phyloP scores from a whole-genome alignment of 345 rosid genomes.

The Arabidopsis thaliana region DNA sequence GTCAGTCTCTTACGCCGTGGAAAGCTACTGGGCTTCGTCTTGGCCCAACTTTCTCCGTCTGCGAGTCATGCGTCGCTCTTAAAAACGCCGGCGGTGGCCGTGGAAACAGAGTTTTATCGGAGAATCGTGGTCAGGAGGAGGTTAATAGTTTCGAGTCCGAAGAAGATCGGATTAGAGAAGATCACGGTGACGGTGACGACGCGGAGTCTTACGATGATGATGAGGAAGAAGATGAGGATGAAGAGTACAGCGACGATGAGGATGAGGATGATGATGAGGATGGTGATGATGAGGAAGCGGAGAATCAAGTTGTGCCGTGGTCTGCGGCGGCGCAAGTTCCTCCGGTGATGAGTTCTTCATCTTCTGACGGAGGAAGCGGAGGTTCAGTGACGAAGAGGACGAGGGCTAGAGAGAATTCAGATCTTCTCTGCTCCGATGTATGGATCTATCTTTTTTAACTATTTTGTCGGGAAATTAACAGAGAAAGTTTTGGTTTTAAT shows the following conservation, averaged over 20 bases:
- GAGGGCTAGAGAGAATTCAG: conserved; percentile 50
- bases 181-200: conserved; percentile 11
- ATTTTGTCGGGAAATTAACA: conserved; percentile 25
- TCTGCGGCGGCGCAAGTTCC: conserved; percentile 44
- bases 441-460: conserved; percentile 15
- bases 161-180: conserved; percentile 13
- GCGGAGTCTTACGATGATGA: conserved; percentile 44
- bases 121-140: conserved; percentile 10
- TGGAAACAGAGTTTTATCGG: neutral
- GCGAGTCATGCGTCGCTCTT: conserved; percentile 58
- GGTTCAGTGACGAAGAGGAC: conserved; percentile 50
- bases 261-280: conserved; percentile 42
- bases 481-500: conserved; percentile 1
- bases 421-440: conserved; percentile 58
- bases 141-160: conserved; percentile 6
- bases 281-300: conserved; percentile 48
- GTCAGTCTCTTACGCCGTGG: conserved; percentile 81
- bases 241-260: conserved; percentile 38
- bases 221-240: conserved; percentile 38
- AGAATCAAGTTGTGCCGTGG: conserved; percentile 73
- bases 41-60: conserved; percentile 64
- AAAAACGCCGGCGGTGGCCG: conserved; percentile 1
- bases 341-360: conserved; percentile 51
- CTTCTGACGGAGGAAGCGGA: conserved; percentile 42
- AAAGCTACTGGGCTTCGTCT: conserved; percentile 67